Conservation (phyloP, 179 eudicot genomes). For the Gypsophila paniculata region DNA sequence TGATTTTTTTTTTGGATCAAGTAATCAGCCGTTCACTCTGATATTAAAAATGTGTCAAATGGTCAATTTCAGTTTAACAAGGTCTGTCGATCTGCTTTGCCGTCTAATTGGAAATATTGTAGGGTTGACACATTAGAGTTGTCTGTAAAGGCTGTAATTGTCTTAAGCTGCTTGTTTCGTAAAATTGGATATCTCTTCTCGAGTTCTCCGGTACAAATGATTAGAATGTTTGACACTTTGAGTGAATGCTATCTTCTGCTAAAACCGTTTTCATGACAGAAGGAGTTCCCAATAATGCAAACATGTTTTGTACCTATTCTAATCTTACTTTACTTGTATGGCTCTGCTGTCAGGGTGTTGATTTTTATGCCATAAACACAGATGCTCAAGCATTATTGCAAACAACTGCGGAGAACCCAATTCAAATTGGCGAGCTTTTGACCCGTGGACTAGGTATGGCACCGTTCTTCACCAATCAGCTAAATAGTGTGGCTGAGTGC, state of each 20-base stretch:
- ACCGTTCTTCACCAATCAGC: too few relatives aligned
- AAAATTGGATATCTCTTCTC: background rate
- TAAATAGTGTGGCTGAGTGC: background rate
- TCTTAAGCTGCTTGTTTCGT: background rate
- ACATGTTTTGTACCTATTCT: slow-evolving; percentile 3
- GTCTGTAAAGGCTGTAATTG: background rate
- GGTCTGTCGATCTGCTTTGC: slow-evolving; percentile 4
- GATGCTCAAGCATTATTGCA: slow-evolving; percentile 89
- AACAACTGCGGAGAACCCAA: slow-evolving; percentile 84
- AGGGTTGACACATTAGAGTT: background rate
- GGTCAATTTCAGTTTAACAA: background rate
- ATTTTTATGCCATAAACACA: slow-evolving; percentile 93
- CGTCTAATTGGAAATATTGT: background rate
- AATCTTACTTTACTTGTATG: slow-evolving; percentile 17
- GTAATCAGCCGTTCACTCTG: background rate
- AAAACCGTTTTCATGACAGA: background rate
- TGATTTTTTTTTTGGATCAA: background rate
- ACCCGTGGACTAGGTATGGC: slow-evolving; percentile 97
- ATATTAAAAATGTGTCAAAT: background rate
- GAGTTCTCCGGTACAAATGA: background rate
- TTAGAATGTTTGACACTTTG: background rate
- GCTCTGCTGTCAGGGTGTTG: slow-evolving; percentile 72
- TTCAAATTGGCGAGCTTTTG: slow-evolving; percentile 94
- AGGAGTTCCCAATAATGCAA: background rate
- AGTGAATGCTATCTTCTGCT: background rate